These are phyloP conservation scores for Pelargonium australe DNA, from an alignment of 441 rosid genomes.

Conservation along the genomic window DNA sequence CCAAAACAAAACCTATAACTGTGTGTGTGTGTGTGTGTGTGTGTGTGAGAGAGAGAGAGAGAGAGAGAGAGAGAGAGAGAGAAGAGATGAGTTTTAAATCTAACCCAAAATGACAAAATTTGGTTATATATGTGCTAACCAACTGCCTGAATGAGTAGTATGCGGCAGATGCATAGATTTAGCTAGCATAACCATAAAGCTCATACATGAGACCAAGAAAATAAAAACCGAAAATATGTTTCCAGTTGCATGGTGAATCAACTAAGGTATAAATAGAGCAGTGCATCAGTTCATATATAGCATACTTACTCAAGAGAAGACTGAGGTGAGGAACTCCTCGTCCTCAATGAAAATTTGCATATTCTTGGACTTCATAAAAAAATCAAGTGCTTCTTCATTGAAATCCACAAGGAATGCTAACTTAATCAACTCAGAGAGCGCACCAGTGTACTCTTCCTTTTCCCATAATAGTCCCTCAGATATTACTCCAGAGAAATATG, in stretches of 20 bases:
- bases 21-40: too few relatives aligned
- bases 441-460: slow-evolving; percentile 38
- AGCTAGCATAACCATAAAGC: not conserved
- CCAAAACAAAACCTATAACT: too few relatives aligned
- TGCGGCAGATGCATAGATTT: too few relatives aligned
- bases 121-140: too few relatives aligned
- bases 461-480: slow-evolving; percentile 59
- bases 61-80: too few relatives aligned
- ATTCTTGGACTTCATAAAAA: slow-evolving; percentile 56
- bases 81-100: too few relatives aligned
- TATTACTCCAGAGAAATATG: slow-evolving; percentile 42
- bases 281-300: not conserved
- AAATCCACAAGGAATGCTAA: slow-evolving; percentile 54
- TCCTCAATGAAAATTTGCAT: slow-evolving; percentile 49
- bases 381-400: slow-evolving; percentile 44
- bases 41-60: too few relatives aligned
- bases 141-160: too few relatives aligned
- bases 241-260: not conserved
- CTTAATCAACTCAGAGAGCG: slow-evolving; percentile 49
- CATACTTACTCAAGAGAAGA: slow-evolving; percentile 6
- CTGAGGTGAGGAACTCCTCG: slow-evolving; percentile 34
- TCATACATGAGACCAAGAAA: not conserved
- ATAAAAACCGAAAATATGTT: not conserved
- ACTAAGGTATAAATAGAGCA: not conserved
- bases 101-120: too few relatives aligned